Percentiles rank a stretch among this genome's conserved stretches.
Conservation (phyloP, 169 alveolate genomes). For the Plasmodium falciparum region DNA sequence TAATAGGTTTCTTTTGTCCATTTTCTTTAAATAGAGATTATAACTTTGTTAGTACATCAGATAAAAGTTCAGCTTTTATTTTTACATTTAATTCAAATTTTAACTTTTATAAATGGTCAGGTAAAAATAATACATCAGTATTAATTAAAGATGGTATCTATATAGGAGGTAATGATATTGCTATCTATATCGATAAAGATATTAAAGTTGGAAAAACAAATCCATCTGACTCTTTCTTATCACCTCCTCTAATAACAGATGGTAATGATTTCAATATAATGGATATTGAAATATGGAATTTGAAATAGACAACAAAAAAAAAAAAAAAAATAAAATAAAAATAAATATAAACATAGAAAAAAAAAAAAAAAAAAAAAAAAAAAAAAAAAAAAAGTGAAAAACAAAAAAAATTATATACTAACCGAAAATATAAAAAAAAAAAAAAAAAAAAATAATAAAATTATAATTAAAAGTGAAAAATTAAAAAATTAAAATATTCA, state of each 20-base stretch:
- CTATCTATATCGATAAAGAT: conserved; percentile 56
- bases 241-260: conserved; percentile 48
- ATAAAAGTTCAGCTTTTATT: conserved; percentile 60
- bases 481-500: too few species aligned
- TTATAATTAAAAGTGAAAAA: too few species aligned
- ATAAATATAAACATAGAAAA: not conserved
- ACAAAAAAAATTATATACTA: not conserved
- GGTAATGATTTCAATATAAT: conserved; percentile 59
- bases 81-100: conserved; percentile 54
- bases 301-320: conserved; percentile 2
- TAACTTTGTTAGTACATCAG: conserved; percentile 46
- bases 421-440: not conserved
- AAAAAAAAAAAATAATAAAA: not conserved
- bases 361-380: not conserved
- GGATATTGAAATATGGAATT: conserved; percentile 68
- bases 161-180: conserved; percentile 72
- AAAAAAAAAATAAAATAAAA: not conserved
- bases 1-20: conserved; percentile 71
- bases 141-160: conserved; percentile 63
- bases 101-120: conserved; percentile 74
- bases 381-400: not conserved
- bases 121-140: conserved; percentile 45
- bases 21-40: conserved; percentile 64
- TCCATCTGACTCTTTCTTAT: conserved; percentile 47
- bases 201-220: conserved; percentile 54